phyloP scores from a whole-genome alignment of 2,329 filamentous ascomycete genomes.

The Penicillium vulpinum region DNA sequence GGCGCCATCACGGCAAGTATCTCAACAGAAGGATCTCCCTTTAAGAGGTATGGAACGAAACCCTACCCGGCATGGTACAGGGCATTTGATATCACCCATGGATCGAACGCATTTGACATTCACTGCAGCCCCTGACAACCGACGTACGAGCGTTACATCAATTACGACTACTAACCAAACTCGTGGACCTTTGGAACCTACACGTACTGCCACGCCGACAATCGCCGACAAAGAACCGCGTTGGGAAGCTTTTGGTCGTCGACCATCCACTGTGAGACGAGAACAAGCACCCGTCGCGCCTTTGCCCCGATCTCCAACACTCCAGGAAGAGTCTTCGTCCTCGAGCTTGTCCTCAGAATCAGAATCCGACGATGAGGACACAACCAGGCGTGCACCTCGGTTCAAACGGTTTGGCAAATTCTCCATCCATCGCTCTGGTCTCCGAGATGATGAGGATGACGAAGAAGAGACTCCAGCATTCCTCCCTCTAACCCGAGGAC shows the following conservation, averaged over 20 bases:
- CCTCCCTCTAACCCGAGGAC: conserved; percentile 40
- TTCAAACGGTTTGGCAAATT: conserved; percentile 44
- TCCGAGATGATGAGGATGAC: conserved; percentile 43
- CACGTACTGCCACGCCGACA: conserved; percentile 27
- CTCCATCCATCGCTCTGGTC: conserved; percentile 36
- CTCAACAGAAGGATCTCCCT: conserved; percentile 37
- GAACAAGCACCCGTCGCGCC: conserved; percentile 26
- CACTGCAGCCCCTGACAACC: conserved; percentile 17
- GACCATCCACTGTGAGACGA: conserved; percentile 25
- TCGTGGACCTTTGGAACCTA: conserved; percentile 24
- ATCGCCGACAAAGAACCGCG: conserved; percentile 26
- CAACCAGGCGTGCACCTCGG: conserved; percentile 23
- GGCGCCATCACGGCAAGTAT: conserved; percentile 40
- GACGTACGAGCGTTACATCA: conserved; percentile 34
- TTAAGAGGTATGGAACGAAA: conserved; percentile 28
- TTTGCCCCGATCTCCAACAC: conserved; percentile 32
- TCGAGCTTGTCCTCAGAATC: conserved; percentile 37
- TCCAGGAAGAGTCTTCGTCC: conserved; percentile 36
- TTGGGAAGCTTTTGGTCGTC: conserved; percentile 24
- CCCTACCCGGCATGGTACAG: too few species aligned
- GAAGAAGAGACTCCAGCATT: conserved; percentile 51
- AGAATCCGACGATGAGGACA: conserved; percentile 29
- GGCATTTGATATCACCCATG: background rate
- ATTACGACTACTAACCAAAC: conserved; percentile 32
- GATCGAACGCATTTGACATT: conserved; percentile 4